Percentiles rank a stretch among this genome's conserved stretches.
Conservation (phyloP, 805 yeast genomes). For the Cyberlindnera petersonii region DNA sequence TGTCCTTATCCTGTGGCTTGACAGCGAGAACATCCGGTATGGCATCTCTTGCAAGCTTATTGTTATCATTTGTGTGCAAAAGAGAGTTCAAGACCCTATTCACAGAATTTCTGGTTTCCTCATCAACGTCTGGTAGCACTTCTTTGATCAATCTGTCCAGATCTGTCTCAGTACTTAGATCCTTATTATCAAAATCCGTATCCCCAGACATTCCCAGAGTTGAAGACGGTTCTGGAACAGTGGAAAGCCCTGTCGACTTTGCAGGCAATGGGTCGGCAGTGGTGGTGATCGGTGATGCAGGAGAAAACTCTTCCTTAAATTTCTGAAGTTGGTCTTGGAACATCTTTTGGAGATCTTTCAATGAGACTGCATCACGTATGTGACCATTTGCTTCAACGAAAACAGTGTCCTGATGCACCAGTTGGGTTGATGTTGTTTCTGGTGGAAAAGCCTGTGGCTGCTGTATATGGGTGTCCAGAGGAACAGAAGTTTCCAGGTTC, state of each 20-base stretch:
- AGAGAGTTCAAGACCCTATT: constrained; percentile 11
- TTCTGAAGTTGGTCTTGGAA: constrained; percentile 11
- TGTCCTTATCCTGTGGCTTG: too few species aligned
- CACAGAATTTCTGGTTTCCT: constrained; percentile 3
- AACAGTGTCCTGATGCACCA: neutral
- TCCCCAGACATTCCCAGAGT: neutral
- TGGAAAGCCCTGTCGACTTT: neutral
- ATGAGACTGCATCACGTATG: neutral
- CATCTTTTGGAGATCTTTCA: constrained; percentile 7
- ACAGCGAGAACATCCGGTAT: too few species aligned
- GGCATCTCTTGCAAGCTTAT: too few species aligned
- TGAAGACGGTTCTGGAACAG: neutral
- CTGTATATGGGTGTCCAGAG: too few species aligned
- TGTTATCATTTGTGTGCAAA: constrained; percentile 3
- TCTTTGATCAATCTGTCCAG: constrained; percentile 7
- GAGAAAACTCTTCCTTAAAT: constrained; percentile 6
- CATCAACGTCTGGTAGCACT: constrained; percentile 4
- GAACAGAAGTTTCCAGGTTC: too few species aligned
- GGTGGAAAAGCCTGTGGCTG: too few species aligned
- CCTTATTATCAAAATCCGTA: constrained; percentile 1
- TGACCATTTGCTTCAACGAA: constrained; percentile 1
- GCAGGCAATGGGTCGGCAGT: neutral
- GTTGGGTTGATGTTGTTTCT: too few species aligned
- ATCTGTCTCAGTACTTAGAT: constrained; percentile 1
- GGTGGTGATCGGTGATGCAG: neutral